Conservation (phyloP, 129 eudicot species). For the Chrysanthemum makinoi region DNA sequence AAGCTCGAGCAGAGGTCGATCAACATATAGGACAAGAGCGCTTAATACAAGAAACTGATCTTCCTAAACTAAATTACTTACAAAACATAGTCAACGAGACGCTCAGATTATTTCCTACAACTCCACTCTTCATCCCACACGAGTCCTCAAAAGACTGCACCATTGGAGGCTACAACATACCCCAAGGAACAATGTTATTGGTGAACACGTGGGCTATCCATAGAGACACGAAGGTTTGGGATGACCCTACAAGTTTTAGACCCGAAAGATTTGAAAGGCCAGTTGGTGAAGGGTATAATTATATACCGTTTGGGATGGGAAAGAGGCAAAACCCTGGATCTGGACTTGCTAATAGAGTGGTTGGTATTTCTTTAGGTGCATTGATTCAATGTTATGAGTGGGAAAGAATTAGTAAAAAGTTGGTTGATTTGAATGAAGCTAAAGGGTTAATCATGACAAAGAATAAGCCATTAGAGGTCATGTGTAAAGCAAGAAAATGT, state of each 20-base stretch:
- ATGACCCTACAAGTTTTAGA: slow-evolving; percentile 42
- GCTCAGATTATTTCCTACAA: slow-evolving; percentile 40
- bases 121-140: slow-evolving; percentile 50
- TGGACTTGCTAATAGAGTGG: slow-evolving; percentile 37
- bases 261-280: slow-evolving; percentile 43
- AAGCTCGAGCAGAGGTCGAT: slow-evolving; percentile 43
- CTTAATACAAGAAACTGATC: slow-evolving; percentile 34
- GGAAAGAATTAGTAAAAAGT: slow-evolving; percentile 36
- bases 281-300: slow-evolving; percentile 36
- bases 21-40: slow-evolving; percentile 33
- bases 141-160: slow-evolving; percentile 38
- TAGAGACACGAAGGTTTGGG: slow-evolving; percentile 47
- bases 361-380: slow-evolving; percentile 40
- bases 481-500: slow-evolving; percentile 40
- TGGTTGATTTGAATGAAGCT: slow-evolving; percentile 33
- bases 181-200: slow-evolving; percentile 43
- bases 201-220: slow-evolving; percentile 51
- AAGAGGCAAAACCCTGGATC: slow-evolving; percentile 48
- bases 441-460: slow-evolving; percentile 42
- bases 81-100: slow-evolving; percentile 45
- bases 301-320: slow-evolving; percentile 49
- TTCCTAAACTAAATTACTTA: slow-evolving; percentile 41
- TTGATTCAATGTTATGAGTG: slow-evolving; percentile 57
- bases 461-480: slow-evolving; percentile 50
- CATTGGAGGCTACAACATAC: slow-evolving; percentile 40